Evolutionary conservation across 2,329 filamentous ascomycete species (phyloP).

Genomic region (Fusarium mangiferae): DNA sequence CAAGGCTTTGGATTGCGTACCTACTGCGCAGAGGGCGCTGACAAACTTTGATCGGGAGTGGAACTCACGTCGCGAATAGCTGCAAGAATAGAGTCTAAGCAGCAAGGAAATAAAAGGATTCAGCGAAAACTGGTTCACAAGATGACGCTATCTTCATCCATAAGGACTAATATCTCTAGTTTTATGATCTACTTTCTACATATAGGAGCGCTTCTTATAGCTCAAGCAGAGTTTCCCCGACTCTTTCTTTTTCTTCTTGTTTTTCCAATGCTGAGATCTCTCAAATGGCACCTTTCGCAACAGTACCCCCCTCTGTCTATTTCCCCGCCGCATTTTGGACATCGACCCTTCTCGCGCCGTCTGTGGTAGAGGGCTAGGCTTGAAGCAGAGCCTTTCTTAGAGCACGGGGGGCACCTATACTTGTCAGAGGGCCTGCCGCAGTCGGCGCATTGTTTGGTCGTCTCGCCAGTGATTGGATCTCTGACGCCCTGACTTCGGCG

Average conservation of each 20-base stretch:
- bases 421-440: neutral
- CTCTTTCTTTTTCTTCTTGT: neutral
- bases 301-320: neutral
- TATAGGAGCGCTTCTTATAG: fast-evolving
- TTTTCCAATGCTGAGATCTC: neutral
- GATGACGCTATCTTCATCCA: neutral
- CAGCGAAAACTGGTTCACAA: too few relatives aligned
- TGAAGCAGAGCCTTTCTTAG: neutral
- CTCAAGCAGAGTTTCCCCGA: fast-evolving
- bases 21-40: neutral
- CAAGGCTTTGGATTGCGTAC: constrained; percentile 28
- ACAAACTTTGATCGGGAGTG: neutral
- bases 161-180: neutral
- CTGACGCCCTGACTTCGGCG: neutral
- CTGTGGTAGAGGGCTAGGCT: fast-evolving
- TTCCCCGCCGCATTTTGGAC: neutral
- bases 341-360: neutral
- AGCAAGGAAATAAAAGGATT: too few relatives aligned
- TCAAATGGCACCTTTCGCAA: neutral
- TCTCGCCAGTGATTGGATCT: neutral
- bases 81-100: fast-evolving
- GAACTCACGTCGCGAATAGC: neutral
- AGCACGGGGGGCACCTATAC: neutral
- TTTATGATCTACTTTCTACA: neutral
- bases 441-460: neutral